phyloP scores from a whole-genome alignment of 176 grass and related monocot genomes.

The Avena insularis region DNA sequence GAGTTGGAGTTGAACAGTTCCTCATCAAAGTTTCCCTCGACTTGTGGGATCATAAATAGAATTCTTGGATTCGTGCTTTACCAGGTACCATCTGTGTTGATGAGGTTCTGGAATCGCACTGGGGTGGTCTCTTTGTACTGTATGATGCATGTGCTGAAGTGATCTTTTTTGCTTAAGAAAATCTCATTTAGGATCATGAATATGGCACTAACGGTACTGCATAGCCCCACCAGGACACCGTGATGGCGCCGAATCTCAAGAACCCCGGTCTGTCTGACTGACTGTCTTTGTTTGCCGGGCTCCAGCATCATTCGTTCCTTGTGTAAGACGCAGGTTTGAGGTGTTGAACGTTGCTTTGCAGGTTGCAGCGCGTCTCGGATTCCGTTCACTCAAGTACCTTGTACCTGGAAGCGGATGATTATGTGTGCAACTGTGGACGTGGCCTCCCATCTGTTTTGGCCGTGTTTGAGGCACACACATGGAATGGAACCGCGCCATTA shows the following conservation, averaged over 20 bases:
- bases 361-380: constrained; percentile 6
- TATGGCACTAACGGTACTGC: background rate
- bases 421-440: constrained; percentile 7
- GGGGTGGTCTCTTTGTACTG: constrained; percentile 12
- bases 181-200: background rate
- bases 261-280: background rate
- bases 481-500: background rate
- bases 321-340: constrained; percentile 44
- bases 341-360: constrained; percentile 9
- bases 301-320: constrained; percentile 41
- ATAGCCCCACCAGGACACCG: constrained; percentile 36
- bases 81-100: constrained; percentile 21
- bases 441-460: background rate
- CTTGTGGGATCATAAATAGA: background rate
- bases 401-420: constrained; percentile 39
- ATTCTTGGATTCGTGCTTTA: background rate
- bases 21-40: background rate
- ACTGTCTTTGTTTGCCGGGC: constrained; percentile 14
- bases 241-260: constrained; percentile 40
- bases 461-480: background rate
- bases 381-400: constrained; percentile 15
- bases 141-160: constrained; percentile 8
- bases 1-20: constrained; percentile 12
- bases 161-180: constrained; percentile 24
- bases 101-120: constrained; percentile 21